phyloP scores from a whole-genome alignment of 805 yeast species.

The Blastobotrys americana region DNA sequence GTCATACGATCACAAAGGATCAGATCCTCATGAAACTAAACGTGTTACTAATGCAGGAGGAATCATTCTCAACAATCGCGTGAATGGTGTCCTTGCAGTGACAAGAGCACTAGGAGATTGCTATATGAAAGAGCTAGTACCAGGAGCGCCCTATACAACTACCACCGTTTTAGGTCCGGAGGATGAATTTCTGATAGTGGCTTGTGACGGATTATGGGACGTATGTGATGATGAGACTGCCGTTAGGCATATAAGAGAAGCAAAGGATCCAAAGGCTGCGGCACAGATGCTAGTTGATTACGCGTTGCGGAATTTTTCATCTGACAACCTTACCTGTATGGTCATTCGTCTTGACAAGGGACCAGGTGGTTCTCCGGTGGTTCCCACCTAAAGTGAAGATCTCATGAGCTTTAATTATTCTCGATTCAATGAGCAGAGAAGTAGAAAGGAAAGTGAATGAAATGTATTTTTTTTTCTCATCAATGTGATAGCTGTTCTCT shows the following conservation, averaged over 20 bases:
- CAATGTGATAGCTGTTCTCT: too few species aligned
- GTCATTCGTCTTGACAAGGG: conserved; percentile 57
- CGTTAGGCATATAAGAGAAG: conserved; percentile 55
- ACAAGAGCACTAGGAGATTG: conserved; percentile 89
- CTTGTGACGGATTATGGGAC: conserved; percentile 98
- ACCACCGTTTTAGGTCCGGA: conserved; percentile 38
- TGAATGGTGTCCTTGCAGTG: conserved; percentile 91
- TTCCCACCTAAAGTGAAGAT: too few species aligned
- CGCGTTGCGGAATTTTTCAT: conserved; percentile 71
- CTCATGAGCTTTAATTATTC: too few species aligned
- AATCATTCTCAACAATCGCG: conserved; percentile 75
- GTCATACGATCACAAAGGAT: conserved; percentile 87
- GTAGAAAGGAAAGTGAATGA: too few species aligned
- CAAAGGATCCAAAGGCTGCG: conserved; percentile 54
- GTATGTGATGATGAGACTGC: conserved; percentile 82
- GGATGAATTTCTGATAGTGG: conserved; percentile 79
- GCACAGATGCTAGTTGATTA: conserved; percentile 57
- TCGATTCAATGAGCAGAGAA: too few species aligned
- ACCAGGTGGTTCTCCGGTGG: too few species aligned
- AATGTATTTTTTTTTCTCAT: neutral
- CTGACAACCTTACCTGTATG: conserved; percentile 92
- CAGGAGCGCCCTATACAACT: conserved; percentile 88
- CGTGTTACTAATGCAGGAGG: conserved; percentile 80
- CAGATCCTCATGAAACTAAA: conserved; percentile 66
- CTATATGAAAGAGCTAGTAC: conserved; percentile 78